Evolutionary conservation across 1,284 basidiomycete genomes (phyloP), one percentile per base, ranked within the genome.

Genomic region (Puccinia horiana): DNA sequence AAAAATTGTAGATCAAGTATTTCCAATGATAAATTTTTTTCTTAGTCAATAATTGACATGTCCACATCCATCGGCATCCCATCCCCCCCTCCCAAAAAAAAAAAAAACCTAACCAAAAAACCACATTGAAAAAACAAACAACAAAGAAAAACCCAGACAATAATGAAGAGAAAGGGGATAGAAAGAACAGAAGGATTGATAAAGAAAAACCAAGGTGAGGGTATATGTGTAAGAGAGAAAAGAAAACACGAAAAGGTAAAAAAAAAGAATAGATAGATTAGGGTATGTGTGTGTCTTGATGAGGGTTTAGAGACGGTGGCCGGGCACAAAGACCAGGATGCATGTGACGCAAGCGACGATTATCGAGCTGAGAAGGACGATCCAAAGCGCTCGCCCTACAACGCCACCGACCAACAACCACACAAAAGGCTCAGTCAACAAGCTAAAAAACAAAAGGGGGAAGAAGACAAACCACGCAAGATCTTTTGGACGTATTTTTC

Each of bases 401-500:
- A 61, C 18, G 14, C n/a, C 3, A 47, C 47, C 23, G 11, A 40
- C 2, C 23, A 49, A 14, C 18, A 32, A 16, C 37, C 14, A 23
- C 12, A 20, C 40, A n/a, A 26, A 63, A 26, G 42, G 0, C 26
- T 75, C 84, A 26, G 6, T 85, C n/a, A 35, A 14, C 26, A n/a
- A 61, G 29, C 32, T 2, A 6, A 23, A 35, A 1, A 65, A 52
- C 23, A 52, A 69, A 49, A 54, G 14, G 96, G 93, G 92, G 94
- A 95, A 82, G 94, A 90, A 26, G 95, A 93, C 35, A 95, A 91
- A 40, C 94, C 93, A 35, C 94, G 87, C 3, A 98, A 90, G 20
- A 98, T 89, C 86, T 94, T 94, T 88, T 91, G 91, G 84, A 99
- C 95, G 86, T 98, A 98, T 29, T 92, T 92, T 87, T 99, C 96